Percentiles rank a stretch among this genome's conserved stretches.
These are phyloP conservation scores for Calonectria multiphialidica DNA, from an alignment of 2,329 filamentous ascomycete genomes.

Conservation along the genomic window DNA sequence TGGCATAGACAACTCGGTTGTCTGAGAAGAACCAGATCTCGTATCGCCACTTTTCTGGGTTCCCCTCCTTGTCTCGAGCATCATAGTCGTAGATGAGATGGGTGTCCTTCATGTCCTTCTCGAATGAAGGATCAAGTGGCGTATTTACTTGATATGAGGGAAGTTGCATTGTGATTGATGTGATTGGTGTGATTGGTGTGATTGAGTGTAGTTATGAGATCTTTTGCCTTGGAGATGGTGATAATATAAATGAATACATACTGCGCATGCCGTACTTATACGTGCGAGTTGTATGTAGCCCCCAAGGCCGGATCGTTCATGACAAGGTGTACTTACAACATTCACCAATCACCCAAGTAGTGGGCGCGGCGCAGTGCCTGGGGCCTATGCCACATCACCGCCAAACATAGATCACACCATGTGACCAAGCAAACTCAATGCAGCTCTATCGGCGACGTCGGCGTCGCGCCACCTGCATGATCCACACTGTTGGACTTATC, in stretches of 20 bases:
- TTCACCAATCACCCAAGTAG: background rate
- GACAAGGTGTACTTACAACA: background rate
- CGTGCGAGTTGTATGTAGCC: too few species aligned
- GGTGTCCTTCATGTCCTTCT: slow-evolving; percentile 63
- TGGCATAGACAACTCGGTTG: slow-evolving; percentile 67
- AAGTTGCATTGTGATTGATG: slow-evolving; percentile 29
- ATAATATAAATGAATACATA: background rate
- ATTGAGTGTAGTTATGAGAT: background rate
- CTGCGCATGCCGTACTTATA: background rate
- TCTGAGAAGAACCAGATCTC: slow-evolving; percentile 72
- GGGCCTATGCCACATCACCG: background rate
- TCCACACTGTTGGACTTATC: background rate
- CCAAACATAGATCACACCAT: background rate
- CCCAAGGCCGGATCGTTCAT: background rate
- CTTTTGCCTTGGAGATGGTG: background rate
- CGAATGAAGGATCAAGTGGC: slow-evolving; percentile 43
- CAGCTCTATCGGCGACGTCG: background rate
- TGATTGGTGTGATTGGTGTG: too few species aligned
- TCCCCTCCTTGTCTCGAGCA: slow-evolving; percentile 59
- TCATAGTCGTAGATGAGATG: slow-evolving; percentile 70
- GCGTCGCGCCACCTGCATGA: background rate
- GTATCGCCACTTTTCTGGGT: slow-evolving; percentile 70
- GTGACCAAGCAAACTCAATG: background rate
- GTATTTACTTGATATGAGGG: slow-evolving; percentile 42
- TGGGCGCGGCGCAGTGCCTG: background rate